These are phyloP conservation scores for Candida suzukii DNA, from an alignment of 805 yeast genomes.

Conservation along the genomic window DNA sequence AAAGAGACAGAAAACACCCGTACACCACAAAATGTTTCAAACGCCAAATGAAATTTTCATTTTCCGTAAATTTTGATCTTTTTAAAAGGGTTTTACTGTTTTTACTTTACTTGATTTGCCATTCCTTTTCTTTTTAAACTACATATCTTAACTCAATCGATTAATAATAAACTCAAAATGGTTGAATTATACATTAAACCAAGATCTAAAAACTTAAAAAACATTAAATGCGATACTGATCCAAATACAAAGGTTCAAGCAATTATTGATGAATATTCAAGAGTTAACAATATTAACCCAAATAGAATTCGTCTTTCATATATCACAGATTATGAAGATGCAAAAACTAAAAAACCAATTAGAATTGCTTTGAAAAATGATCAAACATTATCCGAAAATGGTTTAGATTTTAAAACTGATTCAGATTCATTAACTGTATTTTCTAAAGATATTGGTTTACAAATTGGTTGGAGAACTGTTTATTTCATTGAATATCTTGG, in stretches of 20 bases:
- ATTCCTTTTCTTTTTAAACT: too few species aligned
- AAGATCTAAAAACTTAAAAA: conserved; percentile 52
- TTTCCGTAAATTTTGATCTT: too few species aligned
- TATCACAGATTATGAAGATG: conserved; percentile 19
- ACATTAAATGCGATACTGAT: conserved; percentile 35
- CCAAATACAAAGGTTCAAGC: conserved; percentile 25
- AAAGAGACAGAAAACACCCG: not conserved
- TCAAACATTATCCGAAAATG: conserved; percentile 39
- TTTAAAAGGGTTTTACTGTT: too few species aligned
- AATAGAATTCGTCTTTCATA: conserved; percentile 53
- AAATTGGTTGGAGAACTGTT: conserved; percentile 88
- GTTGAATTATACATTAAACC: conserved; percentile 45
- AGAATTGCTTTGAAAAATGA: conserved; percentile 38
- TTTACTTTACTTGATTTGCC: too few species aligned
- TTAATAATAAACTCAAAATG: conserved; percentile 21
- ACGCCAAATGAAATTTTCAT: too few species aligned
- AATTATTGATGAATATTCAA: conserved; percentile 34
- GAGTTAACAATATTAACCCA: conserved; percentile 31
- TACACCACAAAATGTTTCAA: too few species aligned
- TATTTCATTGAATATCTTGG: conserved; percentile 84
- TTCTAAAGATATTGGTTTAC: conserved; percentile 90
- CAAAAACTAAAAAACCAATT: conserved; percentile 23
- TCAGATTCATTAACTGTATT: conserved; percentile 36
- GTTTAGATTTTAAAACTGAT: conserved; percentile 27
- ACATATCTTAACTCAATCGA: not conserved